Percentiles rank a stretch among this genome's conserved stretches.
Evolutionary conservation across 257 asterid genomes (phyloP).

Genomic region (Rubia yunnanensis): DNA sequence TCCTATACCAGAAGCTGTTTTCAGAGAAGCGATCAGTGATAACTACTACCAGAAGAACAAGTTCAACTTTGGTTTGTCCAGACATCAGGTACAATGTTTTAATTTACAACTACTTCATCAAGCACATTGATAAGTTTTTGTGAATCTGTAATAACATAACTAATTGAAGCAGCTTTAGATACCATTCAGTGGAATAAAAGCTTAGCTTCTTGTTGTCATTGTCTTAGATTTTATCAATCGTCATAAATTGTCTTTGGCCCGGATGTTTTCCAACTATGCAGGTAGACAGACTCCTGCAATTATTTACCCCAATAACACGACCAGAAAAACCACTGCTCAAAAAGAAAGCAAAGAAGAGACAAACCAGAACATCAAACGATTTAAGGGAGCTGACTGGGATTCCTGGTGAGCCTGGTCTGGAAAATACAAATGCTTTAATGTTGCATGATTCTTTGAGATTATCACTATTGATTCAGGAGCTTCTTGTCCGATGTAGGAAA

Average conservation of each 20-base stretch:
- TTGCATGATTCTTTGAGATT: not conserved
- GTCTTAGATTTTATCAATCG: not conserved
- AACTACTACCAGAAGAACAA: conserved; percentile 11
- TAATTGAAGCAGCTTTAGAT: not conserved
- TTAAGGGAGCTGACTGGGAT: not conserved
- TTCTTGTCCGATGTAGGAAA: not conserved
- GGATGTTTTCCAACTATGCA: conserved; percentile 3
- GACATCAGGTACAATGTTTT: conserved; percentile 13
- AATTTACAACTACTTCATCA: not conserved
- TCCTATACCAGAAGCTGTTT: conserved; percentile 3
- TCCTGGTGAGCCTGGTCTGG: not conserved
- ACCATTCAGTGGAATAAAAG: not conserved
- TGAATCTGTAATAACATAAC: not conserved
- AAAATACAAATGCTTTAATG: not conserved
- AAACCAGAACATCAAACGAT: not conserved
- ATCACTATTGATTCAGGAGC: not conserved
- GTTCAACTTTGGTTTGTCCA: conserved; percentile 20
- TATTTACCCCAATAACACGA: conserved; percentile 1
- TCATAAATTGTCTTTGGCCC: not conserved
- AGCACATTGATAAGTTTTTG: not conserved
- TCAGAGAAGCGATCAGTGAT: conserved; percentile 7
- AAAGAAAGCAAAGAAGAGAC: not conserved
- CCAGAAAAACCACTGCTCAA: not conserved
- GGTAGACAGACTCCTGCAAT: conserved; percentile 10
- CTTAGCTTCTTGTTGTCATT: not conserved